Base-by-base conservation (phyloP, 768 basidiomycete species). In the Mycena kentingensis region DNA sequence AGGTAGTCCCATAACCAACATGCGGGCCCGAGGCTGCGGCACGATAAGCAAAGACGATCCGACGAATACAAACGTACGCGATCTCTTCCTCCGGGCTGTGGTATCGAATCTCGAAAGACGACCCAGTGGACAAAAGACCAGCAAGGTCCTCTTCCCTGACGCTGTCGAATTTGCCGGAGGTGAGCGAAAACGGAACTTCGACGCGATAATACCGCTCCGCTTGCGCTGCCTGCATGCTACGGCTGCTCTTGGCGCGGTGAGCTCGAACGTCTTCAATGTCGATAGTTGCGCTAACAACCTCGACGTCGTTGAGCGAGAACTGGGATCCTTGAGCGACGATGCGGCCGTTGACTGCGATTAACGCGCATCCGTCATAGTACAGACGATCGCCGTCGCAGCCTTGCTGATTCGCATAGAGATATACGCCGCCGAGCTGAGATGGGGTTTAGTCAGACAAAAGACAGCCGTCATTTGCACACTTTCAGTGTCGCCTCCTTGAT, bases 1-100 rank as follows among this genome's bases (percentile, higher is more conserved):
- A 99, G 83, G 65, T 98, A 99, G 67, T 99, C 97, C 97, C 97
- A 99, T n/a, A 99, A 77, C 97, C 97, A 99, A 65, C 97, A 98
- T 15, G 96, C 97, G 6, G 97, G 97, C 4, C 97, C 97, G 2
- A 98, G 75, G 2, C 96, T 98, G 56, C 11, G 18, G 5, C 44
- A 41, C 39, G 42, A 28, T 26, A 28, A 19, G 12, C 16, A 15
- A 16, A 18, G 12, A 6, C 44, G 37, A 18, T 34, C 21, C 35
- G n/a, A 6, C 36, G 37, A 15, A 36, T 52, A 12, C 34, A 45
- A 41, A 28, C 12, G 37, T 8, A 97, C 97, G 97, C 96, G 52
- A 98, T 97, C 71, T 98, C 97, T 68, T 98, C 96, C 68, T 98
- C 94, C 0, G 96, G 92, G 6, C 65, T 76, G 66, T 98, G 94